Conservation (phyloP, 31 red algal species). For the Asparagopsis taxiformis region DNA sequence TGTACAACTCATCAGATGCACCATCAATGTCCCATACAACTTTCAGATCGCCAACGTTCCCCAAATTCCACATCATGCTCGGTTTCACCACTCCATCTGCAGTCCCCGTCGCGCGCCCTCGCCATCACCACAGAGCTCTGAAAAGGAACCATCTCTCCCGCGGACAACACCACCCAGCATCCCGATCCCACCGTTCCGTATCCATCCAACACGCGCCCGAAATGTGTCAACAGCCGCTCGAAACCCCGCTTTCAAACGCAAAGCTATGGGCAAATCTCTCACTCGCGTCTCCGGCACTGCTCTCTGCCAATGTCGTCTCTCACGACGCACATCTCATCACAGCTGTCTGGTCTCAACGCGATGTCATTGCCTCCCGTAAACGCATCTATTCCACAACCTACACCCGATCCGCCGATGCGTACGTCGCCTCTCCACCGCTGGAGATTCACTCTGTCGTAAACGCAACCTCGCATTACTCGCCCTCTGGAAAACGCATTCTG, state of each 20-base stretch:
- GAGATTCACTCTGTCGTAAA: slow-evolving; percentile 32
- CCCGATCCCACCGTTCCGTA: neutral
- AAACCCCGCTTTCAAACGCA: neutral
- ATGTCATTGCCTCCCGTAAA: slow-evolving; percentile 13
- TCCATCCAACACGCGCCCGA: neutral
- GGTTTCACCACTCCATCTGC: too few relatives aligned
- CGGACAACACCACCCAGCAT: neutral
- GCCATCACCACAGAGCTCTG: too few relatives aligned
- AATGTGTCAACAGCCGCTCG: neutral
- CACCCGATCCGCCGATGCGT: neutral
- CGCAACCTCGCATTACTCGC: slow-evolving; percentile 15
- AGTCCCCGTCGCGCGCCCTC: too few relatives aligned
- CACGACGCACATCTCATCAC: neutral
- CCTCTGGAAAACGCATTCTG: slow-evolving; percentile 15
- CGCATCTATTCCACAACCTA: slow-evolving; percentile 14
- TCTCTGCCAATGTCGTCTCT: neutral
- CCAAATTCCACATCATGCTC: too few relatives aligned
- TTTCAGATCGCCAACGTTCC: too few relatives aligned
- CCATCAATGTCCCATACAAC: too few relatives aligned
- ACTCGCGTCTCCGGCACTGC: neutral
- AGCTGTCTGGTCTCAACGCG: slow-evolving; percentile 20
- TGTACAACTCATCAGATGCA: too few relatives aligned
- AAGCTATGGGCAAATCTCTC: slow-evolving; percentile 25
- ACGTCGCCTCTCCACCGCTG: slow-evolving; percentile 1
- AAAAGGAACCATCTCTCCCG: too few relatives aligned